Evolutionary conservation across 140 eudicot species (phyloP).

Genomic region (Cichorium intybus): DNA sequence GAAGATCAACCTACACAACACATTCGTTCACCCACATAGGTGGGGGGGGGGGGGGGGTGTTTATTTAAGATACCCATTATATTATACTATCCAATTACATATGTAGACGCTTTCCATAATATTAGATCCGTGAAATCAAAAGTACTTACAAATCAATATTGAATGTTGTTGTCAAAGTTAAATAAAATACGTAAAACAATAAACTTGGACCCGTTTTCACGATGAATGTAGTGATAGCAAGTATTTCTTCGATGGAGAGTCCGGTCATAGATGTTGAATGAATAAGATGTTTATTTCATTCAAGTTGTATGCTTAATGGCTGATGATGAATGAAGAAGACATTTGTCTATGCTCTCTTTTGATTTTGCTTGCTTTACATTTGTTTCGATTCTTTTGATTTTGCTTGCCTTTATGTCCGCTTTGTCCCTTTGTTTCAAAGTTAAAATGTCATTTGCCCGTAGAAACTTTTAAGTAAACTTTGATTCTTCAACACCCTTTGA

Average conservation of each 20-base stretch:
- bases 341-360: neutral
- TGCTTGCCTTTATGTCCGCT: neutral
- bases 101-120: neutral
- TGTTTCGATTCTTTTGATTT: neutral
- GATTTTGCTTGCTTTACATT: neutral
- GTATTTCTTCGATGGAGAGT: neutral
- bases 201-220: neutral
- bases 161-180: neutral
- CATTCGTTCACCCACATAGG: too few relatives aligned
- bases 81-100: neutral
- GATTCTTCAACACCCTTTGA: constrained; percentile 2
- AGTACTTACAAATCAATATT: neutral
- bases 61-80: too few relatives aligned
- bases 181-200: too few relatives aligned
- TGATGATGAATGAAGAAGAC: neutral
- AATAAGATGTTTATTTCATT: neutral
- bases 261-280: neutral
- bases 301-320: neutral
- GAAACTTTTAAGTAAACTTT: constrained; percentile 12
- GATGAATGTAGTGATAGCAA: neutral
- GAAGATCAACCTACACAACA: too few relatives aligned
- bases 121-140: neutral
- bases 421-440: neutral
- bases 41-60: too few relatives aligned
- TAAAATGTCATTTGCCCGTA: neutral